Base-by-base conservation (phyloP, 2,329 filamentous ascomycete species). In the Colletotrichum sp. region DNA sequence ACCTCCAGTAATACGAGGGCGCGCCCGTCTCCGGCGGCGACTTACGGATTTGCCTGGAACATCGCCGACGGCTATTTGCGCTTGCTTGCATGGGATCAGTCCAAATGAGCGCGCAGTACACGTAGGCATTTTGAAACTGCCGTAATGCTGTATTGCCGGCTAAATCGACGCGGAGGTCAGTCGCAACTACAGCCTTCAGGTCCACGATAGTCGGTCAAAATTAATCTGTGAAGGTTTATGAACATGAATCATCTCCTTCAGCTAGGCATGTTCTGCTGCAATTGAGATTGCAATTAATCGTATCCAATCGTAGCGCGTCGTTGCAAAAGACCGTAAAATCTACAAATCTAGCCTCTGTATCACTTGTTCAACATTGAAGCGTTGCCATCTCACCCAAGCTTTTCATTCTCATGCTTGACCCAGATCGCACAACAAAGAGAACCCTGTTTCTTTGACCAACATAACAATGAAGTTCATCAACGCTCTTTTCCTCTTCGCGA, bases 361-460 rank as follows among this genome's bases (percentile, higher is more conserved):
- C n/a, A 22, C 12, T 13, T 22, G n/a, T 52, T 52, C 44, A 22
- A 2, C n/a, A 52, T 22, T 52, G 44, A 0, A 22, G 22, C 0
- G 5, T 2, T 13, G n/a, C 6, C 44, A 49, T 22, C n/a, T 22
- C n/a, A 13, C 44, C 6, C 3, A 22, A 22, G 6, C 3, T 13
- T 22, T 49, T 12, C 11, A 8, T 52, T 22, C n/a, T 52, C 44
- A 52, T 52, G 13, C 44, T 22, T 52, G n/a, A 52, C n/a, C n/a
- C 44, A 22, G 6, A 52, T 6, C 11, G 13, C 6, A 22, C n/a
- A 49, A n/a, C 11, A 22, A 52, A 3, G n/a, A 52, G n/a, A 52
- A 22, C 0, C 0, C 44, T 2, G 2, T 7, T 22, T 22, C 44
- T 49, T 13, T 4, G 5, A 22, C 44, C n/a, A 13, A 52, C 44